Percentiles rank a stretch among this genome's conserved stretches.
Evolutionary conservation across 345 rosid species (phyloP).

Genomic region (Populus alba): DNA sequence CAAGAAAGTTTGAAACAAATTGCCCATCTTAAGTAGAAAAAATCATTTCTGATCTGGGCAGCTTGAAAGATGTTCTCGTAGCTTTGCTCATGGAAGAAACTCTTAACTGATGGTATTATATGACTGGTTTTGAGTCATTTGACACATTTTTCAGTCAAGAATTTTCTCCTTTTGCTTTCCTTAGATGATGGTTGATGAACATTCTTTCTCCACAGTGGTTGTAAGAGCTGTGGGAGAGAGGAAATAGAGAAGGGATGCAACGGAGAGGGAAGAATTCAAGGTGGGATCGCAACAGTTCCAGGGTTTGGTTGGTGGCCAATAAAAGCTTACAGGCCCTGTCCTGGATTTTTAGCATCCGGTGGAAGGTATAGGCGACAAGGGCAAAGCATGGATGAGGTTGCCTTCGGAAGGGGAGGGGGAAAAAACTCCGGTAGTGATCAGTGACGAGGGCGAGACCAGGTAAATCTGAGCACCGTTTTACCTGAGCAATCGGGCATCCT

Average conservation of each 20-base stretch:
- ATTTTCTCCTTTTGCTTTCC: neutral
- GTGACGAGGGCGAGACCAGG: slow-evolving; percentile 36
- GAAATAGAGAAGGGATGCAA: slow-evolving; percentile 84
- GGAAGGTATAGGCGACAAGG: slow-evolving; percentile 74
- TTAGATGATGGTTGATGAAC: neutral
- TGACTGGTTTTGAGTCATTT: neutral
- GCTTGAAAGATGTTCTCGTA: neutral
- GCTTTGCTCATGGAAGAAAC: neutral
- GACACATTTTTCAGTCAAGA: neutral
- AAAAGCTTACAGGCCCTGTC: slow-evolving; percentile 95
- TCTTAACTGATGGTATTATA: neutral
- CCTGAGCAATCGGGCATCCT: neutral
- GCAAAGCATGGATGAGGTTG: slow-evolving; percentile 95
- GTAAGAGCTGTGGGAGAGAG: slow-evolving; percentile 75
- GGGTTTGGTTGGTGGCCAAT: slow-evolving; percentile 99
- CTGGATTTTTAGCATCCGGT: slow-evolving; percentile 78
- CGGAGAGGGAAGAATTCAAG: slow-evolving; percentile 95
- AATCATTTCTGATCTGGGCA: neutral
- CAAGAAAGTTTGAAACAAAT: neutral
- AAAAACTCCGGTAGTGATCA: slow-evolving; percentile 11
- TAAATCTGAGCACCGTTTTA: slow-evolving; percentile 8
- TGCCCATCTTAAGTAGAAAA: neutral
- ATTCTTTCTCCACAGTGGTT: slow-evolving; percentile 47
- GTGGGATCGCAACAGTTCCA: slow-evolving; percentile 88
- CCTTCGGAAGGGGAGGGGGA: slow-evolving; percentile 48